Percentiles rank a stretch among this genome's conserved stretches.
phyloP scores from a whole-genome alignment of 495 filamentous ascomycete species.

The Penicillium canariense region DNA sequence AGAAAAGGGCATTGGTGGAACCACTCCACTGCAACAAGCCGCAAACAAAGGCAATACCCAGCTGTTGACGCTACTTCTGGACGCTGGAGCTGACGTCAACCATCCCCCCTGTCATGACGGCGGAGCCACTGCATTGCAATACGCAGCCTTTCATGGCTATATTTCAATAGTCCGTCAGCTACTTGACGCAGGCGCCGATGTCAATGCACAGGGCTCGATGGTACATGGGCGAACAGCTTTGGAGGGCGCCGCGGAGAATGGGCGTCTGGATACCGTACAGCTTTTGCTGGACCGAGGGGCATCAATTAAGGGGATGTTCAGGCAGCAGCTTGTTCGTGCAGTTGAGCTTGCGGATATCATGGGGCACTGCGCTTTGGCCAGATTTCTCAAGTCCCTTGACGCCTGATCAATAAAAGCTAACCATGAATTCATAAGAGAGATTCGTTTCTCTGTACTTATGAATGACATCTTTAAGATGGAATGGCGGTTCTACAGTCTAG shows the following conservation, averaged over 20 bases:
- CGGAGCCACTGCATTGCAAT: constrained; percentile 1
- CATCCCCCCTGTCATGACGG: not conserved
- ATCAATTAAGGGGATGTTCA: not conserved
- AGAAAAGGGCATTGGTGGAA: not conserved
- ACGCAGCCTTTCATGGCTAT: not conserved
- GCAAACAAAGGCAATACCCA: not conserved
- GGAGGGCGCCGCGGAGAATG: constrained; percentile 1
- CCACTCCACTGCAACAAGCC: not conserved
- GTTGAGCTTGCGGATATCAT: not conserved
- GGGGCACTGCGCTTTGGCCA: not conserved
- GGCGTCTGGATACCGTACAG: not conserved
- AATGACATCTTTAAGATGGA: too few relatives aligned
- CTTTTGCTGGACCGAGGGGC: not conserved
- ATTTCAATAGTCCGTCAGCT: not conserved
- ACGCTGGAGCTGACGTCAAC: not conserved
- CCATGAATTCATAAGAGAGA: too few relatives aligned
- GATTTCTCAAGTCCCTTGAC: not conserved
- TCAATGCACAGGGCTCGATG: not conserved
- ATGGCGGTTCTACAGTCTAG: too few relatives aligned
- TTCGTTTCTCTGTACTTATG: too few relatives aligned
- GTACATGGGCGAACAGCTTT: not conserved
- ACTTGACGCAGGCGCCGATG: not conserved
- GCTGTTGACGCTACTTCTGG: not conserved
- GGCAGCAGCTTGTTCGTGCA: not conserved
- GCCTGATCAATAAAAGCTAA: too few relatives aligned